Conservation (phyloP, 805 yeast species). For the Teunomyces tritomae region DNA sequence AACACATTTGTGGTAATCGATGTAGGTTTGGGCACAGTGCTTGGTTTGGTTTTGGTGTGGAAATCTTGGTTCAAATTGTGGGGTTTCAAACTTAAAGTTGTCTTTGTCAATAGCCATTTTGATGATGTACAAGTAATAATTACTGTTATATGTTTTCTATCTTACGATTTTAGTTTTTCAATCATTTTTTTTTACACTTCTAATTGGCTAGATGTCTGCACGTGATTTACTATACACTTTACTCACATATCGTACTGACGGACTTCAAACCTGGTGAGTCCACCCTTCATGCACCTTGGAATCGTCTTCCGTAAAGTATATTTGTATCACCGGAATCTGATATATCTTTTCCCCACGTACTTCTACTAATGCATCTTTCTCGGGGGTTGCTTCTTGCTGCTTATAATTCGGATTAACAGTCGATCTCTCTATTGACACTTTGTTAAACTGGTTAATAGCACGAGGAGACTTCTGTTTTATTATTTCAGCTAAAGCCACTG, state of each 20-base stretch:
- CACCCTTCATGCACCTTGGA: slow-evolving; percentile 9
- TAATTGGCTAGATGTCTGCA: slow-evolving; percentile 7
- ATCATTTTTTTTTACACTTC: slow-evolving; percentile 7
- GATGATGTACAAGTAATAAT: not conserved
- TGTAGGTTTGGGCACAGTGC: slow-evolving; percentile 97
- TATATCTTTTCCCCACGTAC: slow-evolving; percentile 22
- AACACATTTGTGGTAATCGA: slow-evolving; percentile 97
- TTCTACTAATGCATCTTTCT: slow-evolving; percentile 9
- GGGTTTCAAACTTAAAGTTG: slow-evolving; percentile 30
- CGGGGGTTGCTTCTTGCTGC: not conserved
- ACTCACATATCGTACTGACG: not conserved
- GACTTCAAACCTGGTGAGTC: slow-evolving; percentile 11
- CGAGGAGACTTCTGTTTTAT: slow-evolving; percentile 13
- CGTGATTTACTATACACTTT: slow-evolving; percentile 2
- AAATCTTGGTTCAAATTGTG: slow-evolving; percentile 86
- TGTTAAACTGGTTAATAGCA: slow-evolving; percentile 14
- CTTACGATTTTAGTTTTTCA: slow-evolving; percentile 12
- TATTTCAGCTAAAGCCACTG: slow-evolving; percentile 19
- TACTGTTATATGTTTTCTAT: slow-evolving; percentile 6
- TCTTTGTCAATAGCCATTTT: slow-evolving; percentile 26
- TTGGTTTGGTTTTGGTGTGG: slow-evolving; percentile 97
- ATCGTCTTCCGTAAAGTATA: slow-evolving; percentile 10
- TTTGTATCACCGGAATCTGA: slow-evolving; percentile 17
- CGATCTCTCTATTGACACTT: slow-evolving; percentile 7
- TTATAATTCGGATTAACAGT: not conserved